Evolutionary conservation across 768 basidiomycete species (phyloP), one percentile per base, ranked within the genome.

Genomic region (Cubamyces lactineus): DNA sequence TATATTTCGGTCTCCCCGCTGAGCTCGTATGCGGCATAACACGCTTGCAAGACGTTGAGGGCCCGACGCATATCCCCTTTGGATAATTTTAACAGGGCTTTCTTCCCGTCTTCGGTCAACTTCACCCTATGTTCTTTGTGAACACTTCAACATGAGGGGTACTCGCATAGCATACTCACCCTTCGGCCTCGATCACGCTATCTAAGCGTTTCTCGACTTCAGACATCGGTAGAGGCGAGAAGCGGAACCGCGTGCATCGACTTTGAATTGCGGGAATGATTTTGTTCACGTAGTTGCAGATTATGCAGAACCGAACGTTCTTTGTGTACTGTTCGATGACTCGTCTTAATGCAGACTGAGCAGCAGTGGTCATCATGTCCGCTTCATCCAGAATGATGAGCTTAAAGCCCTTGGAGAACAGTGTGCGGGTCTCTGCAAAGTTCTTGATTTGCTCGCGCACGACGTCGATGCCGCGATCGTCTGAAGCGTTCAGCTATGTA

Each of bases 361-460:
- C 97, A 58, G 92, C 90, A 65, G 94, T 89, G 0, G 97, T 99
- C 97, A 99, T 99, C 96, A 97, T 97, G 80, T 99, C 97, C n/a
- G 97, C 97, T 75, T 99, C 97, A 68, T 99, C 97, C 38, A 99
- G 86, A 63, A 99, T 88, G 75, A 99, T 96, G 72, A 99, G 88
- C 71, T 98, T 99, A 84, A 88, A 98, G 17, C 94, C 94, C 70
- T 95, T 95, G 13, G 94, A 86, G 71, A 87, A 90, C 6, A 98
- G 76, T 11, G 94, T 97, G 53, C 94, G 86, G 15, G 96, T 98
- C 77, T 96, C 94, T 1, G 97, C 95, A 69, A 98, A 99, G 71
- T 94, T 94, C 74, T 98, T 99, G 74, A 99, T 96, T 79, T 98
- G 96, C 75, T 98, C 97, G 53, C 97, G 87, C 17, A 99, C 97